Base-by-base conservation (phyloP, 768 basidiomycete genomes). In the Royoungia palumana region DNA sequence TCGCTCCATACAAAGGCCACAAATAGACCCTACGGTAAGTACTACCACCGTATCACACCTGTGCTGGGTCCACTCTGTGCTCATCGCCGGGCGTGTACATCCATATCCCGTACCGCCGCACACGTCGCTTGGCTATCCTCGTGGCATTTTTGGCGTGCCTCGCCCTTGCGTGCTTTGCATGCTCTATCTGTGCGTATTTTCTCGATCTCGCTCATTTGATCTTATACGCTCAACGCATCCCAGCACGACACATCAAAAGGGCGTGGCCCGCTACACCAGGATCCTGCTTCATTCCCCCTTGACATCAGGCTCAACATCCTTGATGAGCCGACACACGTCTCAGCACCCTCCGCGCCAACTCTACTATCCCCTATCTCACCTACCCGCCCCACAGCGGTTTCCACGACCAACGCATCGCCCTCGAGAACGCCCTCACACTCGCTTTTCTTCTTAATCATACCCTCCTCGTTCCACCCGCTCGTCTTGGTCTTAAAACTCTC, bases 381-480 rank as follows among this genome's bases (percentile, higher is more conserved):
- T 92, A 89, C 64, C 73, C 91, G 19, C 89, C 89, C 12, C 89
- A 92, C 63, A 88, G 86, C 54, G 86, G 87, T 4, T 85, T 88
- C 55, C 87, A 92, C 66, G 92, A 90, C 64, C 88, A 92, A 68
- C 83, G 89, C 28, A 89, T 93, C 54, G 83, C 87, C 16, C 76
- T 93, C 51, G 87, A 92, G 68, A 93, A 93, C 58, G 90, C 87
- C 3, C 75, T 91, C 19, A 72, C 83, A 17, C 76, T 92, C 44
- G 75, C 89, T 2, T 72, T 68, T 50, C 62, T 85, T 27, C 77
- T 89, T 51, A 83, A 85, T 68, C 83, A 88, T 51, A 93, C 88
- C 12, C 73, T 92, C 27, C 78, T 92, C 53, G 70, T 90, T 27
- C 89, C 90, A n/a, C 85, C 85, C 10, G 72, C 85, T 24, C 81